These are phyloP conservation scores for Spencermartinsiella europaea DNA, from an alignment of 805 yeast species.

Conservation along the genomic window DNA sequence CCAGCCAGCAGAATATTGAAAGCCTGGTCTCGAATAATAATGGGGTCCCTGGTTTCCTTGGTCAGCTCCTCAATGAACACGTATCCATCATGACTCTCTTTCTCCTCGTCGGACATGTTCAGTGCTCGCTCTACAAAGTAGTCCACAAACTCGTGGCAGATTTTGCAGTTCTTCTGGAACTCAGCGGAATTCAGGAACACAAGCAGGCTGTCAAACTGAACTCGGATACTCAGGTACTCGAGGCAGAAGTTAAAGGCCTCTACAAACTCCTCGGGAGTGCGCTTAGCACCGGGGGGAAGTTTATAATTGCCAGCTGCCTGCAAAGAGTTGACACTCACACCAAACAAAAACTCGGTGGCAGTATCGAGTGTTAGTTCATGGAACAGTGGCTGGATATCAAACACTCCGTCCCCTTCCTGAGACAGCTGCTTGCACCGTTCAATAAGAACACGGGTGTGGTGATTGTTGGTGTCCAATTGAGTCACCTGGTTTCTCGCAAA, in stretches of 20 bases:
- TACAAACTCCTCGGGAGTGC: slow-evolving; percentile 25
- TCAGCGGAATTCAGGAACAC: slow-evolving; percentile 28
- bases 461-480: slow-evolving; percentile 24
- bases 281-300: not conserved
- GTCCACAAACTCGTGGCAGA: slow-evolving; percentile 35
- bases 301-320: slow-evolving; percentile 4
- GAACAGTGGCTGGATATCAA: slow-evolving; percentile 30
- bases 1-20: slow-evolving; percentile 50
- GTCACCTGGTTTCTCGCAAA: slow-evolving; percentile 32
- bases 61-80: slow-evolving; percentile 46
- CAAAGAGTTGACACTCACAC: slow-evolving; percentile 28
- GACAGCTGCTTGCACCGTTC: slow-evolving; percentile 12
- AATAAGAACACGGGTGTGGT: slow-evolving; percentile 26
- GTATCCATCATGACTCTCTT: slow-evolving; percentile 32
- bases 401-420: slow-evolving; percentile 27
- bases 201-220: slow-evolving; percentile 29
- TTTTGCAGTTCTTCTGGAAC: slow-evolving; percentile 31
- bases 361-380: slow-evolving; percentile 32
- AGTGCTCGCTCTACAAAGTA: slow-evolving; percentile 39
- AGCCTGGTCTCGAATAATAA: slow-evolving; percentile 46
- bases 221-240: slow-evolving; percentile 14
- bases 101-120: slow-evolving; percentile 20
- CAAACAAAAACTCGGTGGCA: slow-evolving; percentile 34
- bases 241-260: slow-evolving; percentile 22
- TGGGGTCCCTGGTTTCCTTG: slow-evolving; percentile 46